Evolutionary conservation across 192 early-diverging fungal genomes (phyloP).

Genomic region (Obelidium mucronatum): DNA sequence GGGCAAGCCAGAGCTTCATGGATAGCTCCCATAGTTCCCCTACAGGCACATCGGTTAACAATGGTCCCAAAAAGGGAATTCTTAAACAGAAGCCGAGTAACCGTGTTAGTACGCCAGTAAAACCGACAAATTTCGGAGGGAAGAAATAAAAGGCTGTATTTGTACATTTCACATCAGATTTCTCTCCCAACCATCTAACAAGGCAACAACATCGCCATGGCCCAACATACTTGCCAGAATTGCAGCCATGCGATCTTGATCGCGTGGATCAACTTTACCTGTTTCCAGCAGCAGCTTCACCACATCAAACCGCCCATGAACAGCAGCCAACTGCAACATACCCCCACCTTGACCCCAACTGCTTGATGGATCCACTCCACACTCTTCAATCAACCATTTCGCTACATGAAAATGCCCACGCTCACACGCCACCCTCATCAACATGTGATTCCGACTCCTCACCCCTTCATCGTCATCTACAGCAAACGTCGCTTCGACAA

Average conservation of each 20-base stretch:
- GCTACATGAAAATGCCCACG: not conserved
- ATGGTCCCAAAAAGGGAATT: too few relatives aligned
- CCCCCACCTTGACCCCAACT: not conserved
- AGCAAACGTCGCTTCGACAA: not conserved
- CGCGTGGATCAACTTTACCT: not conserved
- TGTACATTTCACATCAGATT: too few relatives aligned
- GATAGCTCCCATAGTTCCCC: too few relatives aligned
- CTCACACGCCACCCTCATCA: not conserved
- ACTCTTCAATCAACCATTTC: conserved; percentile 2
- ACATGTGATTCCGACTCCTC: too few relatives aligned
- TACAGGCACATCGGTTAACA: too few relatives aligned
- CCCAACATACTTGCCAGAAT: not conserved
- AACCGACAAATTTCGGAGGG: too few relatives aligned
- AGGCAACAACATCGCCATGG: too few relatives aligned
- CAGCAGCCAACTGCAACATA: not conserved
- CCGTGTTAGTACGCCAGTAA: too few relatives aligned
- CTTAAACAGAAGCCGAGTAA: too few relatives aligned
- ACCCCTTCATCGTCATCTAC: not conserved
- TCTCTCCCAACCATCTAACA: too few relatives aligned
- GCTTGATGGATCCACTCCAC: not conserved
- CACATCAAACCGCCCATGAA: not conserved
- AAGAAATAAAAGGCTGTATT: too few relatives aligned
- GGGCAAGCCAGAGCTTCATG: too few relatives aligned
- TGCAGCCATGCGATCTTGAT: not conserved
- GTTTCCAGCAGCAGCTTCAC: not conserved